Percentiles rank a stretch among this genome's conserved stretches.
Conservation (phyloP, 2,329 filamentous ascomycete species). For the Aspergillus sp. region DNA sequence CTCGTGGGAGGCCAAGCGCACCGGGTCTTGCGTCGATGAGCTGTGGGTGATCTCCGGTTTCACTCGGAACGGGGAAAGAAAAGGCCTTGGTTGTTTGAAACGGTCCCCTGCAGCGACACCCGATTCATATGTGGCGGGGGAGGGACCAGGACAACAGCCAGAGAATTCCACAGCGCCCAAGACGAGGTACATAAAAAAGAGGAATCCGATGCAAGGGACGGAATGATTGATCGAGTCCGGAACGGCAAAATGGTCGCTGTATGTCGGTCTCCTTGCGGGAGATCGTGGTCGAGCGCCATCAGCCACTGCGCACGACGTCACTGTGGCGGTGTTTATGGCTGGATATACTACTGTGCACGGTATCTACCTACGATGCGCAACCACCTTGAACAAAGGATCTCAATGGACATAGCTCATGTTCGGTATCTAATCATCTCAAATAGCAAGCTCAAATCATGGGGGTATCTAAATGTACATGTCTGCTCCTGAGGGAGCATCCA, state of each 20-base stretch:
- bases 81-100: neutral
- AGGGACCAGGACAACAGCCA: neutral
- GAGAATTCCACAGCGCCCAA: neutral
- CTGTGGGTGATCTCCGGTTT: neutral
- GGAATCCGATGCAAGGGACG: neutral
- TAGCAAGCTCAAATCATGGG: constrained; percentile 15
- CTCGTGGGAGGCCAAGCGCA: neutral
- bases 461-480: constrained; percentile 34
- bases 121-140: constrained; percentile 1
- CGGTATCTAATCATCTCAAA: neutral
- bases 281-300: neutral
- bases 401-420: no score
- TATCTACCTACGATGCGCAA: no score
- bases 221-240: neutral
- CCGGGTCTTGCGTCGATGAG: constrained; percentile 1
- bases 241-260: neutral
- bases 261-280: neutral
- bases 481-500: neutral
- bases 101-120: constrained; percentile 1
- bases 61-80: neutral
- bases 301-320: neutral
- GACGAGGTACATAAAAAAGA: neutral
- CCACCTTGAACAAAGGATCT: no score
- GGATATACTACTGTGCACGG: no score
- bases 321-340: neutral